Percentiles rank a stretch among this genome's conserved stretches.
Conservation (phyloP, 805 yeast genomes). For the Wickerhamiella alocasiicola region DNA sequence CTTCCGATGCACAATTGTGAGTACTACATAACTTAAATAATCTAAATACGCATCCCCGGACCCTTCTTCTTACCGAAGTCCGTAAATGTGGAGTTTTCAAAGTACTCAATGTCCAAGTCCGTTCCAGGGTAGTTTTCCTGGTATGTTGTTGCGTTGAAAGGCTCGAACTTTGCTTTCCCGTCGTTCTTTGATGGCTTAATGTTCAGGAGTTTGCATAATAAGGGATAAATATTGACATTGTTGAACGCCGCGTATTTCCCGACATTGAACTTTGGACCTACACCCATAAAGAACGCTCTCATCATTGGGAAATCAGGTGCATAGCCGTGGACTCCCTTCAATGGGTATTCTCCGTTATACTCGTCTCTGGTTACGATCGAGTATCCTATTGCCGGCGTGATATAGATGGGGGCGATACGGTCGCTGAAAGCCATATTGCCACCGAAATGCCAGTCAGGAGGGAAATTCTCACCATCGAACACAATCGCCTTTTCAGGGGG, state of each 20-base stretch:
- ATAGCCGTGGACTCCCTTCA: constrained; percentile 78
- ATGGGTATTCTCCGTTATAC: constrained; percentile 42
- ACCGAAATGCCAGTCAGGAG: constrained; percentile 35
- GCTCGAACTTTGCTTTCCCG: constrained; percentile 31
- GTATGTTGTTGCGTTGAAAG: constrained; percentile 22
- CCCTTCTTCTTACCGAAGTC: neutral
- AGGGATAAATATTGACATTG: constrained; percentile 61
- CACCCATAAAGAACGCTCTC: constrained; percentile 70
- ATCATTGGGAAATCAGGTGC: constrained; percentile 63
- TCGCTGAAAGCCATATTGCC: constrained; percentile 33
- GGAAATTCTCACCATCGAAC: constrained; percentile 44
- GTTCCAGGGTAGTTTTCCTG: constrained; percentile 26
- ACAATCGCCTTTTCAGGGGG: constrained; percentile 26
- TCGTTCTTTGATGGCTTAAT: constrained; percentile 46
- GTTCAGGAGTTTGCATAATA: constrained; percentile 54
- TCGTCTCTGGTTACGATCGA: constrained; percentile 50
- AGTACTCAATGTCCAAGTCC: constrained; percentile 19
- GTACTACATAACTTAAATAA: neutral
- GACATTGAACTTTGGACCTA: constrained; percentile 61
- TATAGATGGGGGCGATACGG: constrained; percentile 75
- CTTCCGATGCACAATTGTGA: neutral
- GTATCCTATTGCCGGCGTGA: constrained; percentile 75
- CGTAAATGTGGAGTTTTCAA: constrained; percentile 25
- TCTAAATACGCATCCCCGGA: no score
- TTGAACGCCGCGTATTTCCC: constrained; percentile 46